A percentile compares a stretch with the other conserved stretches of the same genome.
phyloP scores from a whole-genome alignment of 352 stramenopile genomes.

The Plasmopara muralis region DNA sequence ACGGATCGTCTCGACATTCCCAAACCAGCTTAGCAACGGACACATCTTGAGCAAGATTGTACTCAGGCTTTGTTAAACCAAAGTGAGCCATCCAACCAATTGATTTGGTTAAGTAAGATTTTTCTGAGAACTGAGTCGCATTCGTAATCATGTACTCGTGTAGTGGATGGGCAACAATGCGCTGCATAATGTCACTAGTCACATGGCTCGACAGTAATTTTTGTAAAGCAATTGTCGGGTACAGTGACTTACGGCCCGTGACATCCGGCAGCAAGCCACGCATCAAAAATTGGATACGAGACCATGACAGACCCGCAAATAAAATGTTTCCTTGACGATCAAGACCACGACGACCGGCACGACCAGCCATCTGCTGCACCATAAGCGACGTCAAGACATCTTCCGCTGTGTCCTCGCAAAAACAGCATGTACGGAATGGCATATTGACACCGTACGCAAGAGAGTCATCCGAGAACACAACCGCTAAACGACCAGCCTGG shows the following conservation, averaged over 20 bases:
- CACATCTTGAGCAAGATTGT: conserved; percentile 64
- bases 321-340: conserved; percentile 97
- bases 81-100: conserved; percentile 90
- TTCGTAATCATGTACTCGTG: conserved; percentile 59
- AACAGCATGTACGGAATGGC: conserved; percentile 98
- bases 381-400: conserved; percentile 94
- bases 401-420: conserved; percentile 95
- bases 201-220: conserved; percentile 88
- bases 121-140: conserved; percentile 25
- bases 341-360: conserved; percentile 95
- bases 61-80: conserved; percentile 60
- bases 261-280: conserved; percentile 92
- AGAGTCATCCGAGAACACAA: conserved; percentile 97
- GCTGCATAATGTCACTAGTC: conserved; percentile 84
- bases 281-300: conserved; percentile 96
- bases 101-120: conserved; percentile 83
- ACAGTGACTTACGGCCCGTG: conserved; percentile 87
- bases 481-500: conserved; percentile 93
- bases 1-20: conserved; percentile 77
- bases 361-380: conserved; percentile 98
- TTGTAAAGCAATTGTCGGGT: conserved; percentile 92
- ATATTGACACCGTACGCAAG: conserved; percentile 99
- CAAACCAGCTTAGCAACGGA: conserved; percentile 77
- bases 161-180: conserved; percentile 81
- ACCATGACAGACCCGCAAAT: conserved; percentile 93